Evolutionary conservation across 1,284 basidiomycete genomes (phyloP).

Genomic region (Meripilus lineatus): DNA sequence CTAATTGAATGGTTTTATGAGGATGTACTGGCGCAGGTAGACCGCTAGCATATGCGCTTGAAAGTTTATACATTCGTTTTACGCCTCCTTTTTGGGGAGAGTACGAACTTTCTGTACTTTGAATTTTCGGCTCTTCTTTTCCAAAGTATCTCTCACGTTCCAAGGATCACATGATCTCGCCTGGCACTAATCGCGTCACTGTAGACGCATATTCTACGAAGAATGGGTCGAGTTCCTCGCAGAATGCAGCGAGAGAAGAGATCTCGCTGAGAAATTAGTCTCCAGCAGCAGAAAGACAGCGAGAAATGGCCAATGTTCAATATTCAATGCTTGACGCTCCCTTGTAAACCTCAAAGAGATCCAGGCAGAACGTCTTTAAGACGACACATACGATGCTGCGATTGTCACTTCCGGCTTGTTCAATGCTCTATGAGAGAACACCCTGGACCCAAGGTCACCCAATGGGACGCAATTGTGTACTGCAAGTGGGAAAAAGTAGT

Average conservation of each 20-base stretch:
- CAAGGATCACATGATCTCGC: conserved; percentile 3
- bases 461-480: background rate
- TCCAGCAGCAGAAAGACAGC: too few relatives aligned
- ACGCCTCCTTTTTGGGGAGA: conserved; percentile 13
- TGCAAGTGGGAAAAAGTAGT: background rate
- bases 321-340: conserved; percentile 23
- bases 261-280: conserved; percentile 18
- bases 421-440: background rate
- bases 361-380: conserved; percentile 23
- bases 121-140: conserved; percentile 16
- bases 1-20: too few relatives aligned
- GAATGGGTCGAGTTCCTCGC: background rate
- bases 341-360: conserved; percentile 28
- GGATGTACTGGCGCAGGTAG: too few relatives aligned
- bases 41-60: too few relatives aligned
- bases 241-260: background rate
- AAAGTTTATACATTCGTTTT: too few relatives aligned
- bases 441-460: conserved; percentile 1
- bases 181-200: conserved; percentile 2
- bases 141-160: conserved; percentile 27
- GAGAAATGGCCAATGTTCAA: conserved; percentile 18
- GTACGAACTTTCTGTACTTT: conserved; percentile 11
- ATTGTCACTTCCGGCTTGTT: conserved; percentile 27
- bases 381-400: conserved; percentile 33
- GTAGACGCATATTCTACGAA: background rate